Base-by-base conservation (phyloP, 257 asterid genomes). In the Galeopsis tetrahit region DNA sequence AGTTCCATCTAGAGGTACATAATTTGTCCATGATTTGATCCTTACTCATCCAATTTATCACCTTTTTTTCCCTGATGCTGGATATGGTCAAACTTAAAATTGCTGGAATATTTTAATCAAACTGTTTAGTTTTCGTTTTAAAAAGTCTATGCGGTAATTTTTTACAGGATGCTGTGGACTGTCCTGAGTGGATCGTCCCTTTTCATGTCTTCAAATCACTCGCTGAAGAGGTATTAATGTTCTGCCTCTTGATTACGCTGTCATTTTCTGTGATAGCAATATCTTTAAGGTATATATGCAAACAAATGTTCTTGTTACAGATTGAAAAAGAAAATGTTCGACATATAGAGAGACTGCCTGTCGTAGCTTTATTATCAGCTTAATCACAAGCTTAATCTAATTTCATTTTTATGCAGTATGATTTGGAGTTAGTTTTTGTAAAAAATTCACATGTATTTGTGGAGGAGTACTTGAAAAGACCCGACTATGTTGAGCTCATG, bases 101-200 rank as follows among this genome's bases (percentile, higher is more conserved):
- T 31, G 48, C 66, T 75, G 53, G 56, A 53, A 33, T 33, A 11
- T 46, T 52, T 40, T 32, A 4, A 15, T n/a, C 31, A 4, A 69
- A 49, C 40, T 56, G 38, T 10, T 13, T 39, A 43, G 4, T 67
- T 68, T 46, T 67, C 28, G 40, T 34, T 40, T 34, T 7, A 46
- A 46, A 36, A 15, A 21, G 62, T 63, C 14, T 17, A 15, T 31
- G 13, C 13, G 5, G 55, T 49, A 57, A 44, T 69, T 8, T 42
- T 77, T 72, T 84, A 73, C 88, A 94, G 99, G 99, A 95, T 72
- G 99, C 97, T 14, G 99, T 95, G 63, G 99, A 92, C 68, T 95
- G 98, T 63, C 99, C 99, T 1, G 99, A 92, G 77, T 95, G 98
- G 99, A 83, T 92, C 38, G 98, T 95, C 65, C 98, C 99, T 34